phyloP scores from a whole-genome alignment of 2,329 filamentous ascomycete species.

The Penicillium sp. region DNA sequence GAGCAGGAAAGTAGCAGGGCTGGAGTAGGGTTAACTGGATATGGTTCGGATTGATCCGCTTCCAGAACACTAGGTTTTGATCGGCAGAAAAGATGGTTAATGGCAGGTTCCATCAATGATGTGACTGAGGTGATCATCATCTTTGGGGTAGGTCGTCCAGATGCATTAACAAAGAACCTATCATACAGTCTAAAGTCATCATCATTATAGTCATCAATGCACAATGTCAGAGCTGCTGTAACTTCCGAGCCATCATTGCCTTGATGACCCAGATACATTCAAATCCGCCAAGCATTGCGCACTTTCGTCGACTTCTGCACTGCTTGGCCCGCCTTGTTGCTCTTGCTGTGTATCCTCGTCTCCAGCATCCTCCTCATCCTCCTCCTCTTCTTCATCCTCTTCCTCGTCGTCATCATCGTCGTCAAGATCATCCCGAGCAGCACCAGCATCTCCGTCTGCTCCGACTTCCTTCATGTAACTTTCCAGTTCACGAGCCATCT shows the following conservation, averaged over 20 bases:
- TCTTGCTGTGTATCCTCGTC: constrained; percentile 28
- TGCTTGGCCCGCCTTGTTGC: constrained; percentile 12
- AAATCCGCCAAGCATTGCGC: constrained; percentile 28
- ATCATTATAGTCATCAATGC: constrained; percentile 25
- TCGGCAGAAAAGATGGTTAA: too few species aligned
- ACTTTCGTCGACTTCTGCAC: constrained; percentile 19
- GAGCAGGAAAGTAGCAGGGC: too few species aligned
- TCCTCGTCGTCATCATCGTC: constrained; percentile 35
- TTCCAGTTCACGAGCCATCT: constrained; percentile 92
- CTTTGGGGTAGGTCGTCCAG: not conserved
- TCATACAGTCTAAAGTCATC: constrained; percentile 24
- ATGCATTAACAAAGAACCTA: constrained; percentile 9
- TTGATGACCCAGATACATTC: constrained; percentile 24
- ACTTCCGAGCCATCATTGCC: constrained; percentile 6
- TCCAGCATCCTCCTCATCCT: constrained; percentile 33
- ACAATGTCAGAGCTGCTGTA: constrained; percentile 1
- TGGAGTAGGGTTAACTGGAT: too few species aligned
- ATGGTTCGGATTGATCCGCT: too few species aligned
- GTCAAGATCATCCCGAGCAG: constrained; percentile 27
- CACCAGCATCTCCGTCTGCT: constrained; percentile 48
- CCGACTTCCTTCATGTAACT: constrained; percentile 74
- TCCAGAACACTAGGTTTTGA: too few species aligned
- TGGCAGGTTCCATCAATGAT: too few species aligned
- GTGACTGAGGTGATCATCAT: too few species aligned
- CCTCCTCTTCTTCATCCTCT: constrained; percentile 32